A percentile compares a stretch with the other conserved stretches of the same genome.
These are phyloP conservation scores for Stenocarpella maydis DNA, from an alignment of 2,329 filamentous ascomycete species.

Conservation along the genomic window DNA sequence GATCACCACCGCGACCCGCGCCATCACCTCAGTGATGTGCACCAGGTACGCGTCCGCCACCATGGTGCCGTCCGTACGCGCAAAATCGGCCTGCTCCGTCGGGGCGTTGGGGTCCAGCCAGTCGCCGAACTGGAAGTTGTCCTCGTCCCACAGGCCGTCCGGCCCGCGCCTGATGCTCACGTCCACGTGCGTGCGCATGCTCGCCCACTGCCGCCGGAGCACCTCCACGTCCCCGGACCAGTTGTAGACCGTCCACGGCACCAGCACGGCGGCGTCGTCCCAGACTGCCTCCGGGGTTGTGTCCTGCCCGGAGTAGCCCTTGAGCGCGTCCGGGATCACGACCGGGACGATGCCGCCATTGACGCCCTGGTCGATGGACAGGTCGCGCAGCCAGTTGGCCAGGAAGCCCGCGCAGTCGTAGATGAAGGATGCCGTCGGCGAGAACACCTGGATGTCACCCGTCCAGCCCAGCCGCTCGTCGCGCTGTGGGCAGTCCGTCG, in stretches of 20 bases:
- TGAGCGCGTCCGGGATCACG: slow-evolving; percentile 44
- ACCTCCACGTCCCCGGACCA: slow-evolving; percentile 42
- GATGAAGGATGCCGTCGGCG: slow-evolving; percentile 59
- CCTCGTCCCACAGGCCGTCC: slow-evolving; percentile 47
- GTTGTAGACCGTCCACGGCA: slow-evolving; percentile 45
- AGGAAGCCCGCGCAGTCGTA: slow-evolving; percentile 62
- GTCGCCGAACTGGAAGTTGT: slow-evolving; percentile 47
- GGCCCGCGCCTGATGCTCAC: slow-evolving; percentile 40
- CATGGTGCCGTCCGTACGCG: slow-evolving; percentile 45
- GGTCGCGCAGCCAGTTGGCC: slow-evolving; percentile 57
- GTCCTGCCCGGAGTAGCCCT: slow-evolving; percentile 32
- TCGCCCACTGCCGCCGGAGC: slow-evolving; percentile 40
- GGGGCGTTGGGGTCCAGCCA: slow-evolving; percentile 53
- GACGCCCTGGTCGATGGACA: slow-evolving; percentile 46
- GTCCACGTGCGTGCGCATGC: slow-evolving; percentile 44
- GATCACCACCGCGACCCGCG: slow-evolving; percentile 40
- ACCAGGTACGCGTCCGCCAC: slow-evolving; percentile 51
- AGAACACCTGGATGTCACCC: slow-evolving; percentile 59
- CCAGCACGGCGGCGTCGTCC: slow-evolving; percentile 44
- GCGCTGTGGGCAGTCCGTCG: slow-evolving; percentile 65
- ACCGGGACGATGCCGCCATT: slow-evolving; percentile 46
- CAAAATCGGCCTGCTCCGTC: slow-evolving; percentile 43
- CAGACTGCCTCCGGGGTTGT: slow-evolving; percentile 44
- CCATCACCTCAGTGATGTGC: slow-evolving; percentile 44
- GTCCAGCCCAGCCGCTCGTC: slow-evolving; percentile 65